Base-by-base conservation (phyloP, 371 early-diverging fungal genomes). In the Lichtheimia ornata region DNA sequence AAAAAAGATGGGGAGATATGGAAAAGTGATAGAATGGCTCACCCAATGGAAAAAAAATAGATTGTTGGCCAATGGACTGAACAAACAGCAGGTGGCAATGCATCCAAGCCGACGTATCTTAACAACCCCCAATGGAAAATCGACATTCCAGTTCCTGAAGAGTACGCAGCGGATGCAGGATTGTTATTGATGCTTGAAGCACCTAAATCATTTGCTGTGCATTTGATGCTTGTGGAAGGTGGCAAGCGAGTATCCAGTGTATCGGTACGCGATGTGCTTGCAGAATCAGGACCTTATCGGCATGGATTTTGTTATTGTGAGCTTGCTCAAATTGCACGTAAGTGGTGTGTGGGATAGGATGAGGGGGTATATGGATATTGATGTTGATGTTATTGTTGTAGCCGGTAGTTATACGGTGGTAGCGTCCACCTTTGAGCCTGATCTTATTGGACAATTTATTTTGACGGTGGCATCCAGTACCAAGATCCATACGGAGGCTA, bases 61-160 rank as follows among this genome's bases (percentile, higher is more conserved):
- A 74, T 89, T 17, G 61, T 73, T 47, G 84, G 85, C 1, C 76
- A 79, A 64, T 94, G 94, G 94, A 89, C 87, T 22, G 83, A 82
- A 47, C 87, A 84, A 25, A 88, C 90, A n/a, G 90, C 91, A 17
- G 94, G 94, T 24, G 94, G 94, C 4, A 90, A 89, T 62, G 77
- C 88, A 25, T 82, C 81, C 22, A 81, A 87, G 55, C 75, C 89
- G 3, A 79, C 88, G 4, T 93, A 86, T 65, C 62, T 88, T 41
- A 84, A 88, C 67, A 94, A 94, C 62, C 94, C 94, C 7, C 91
- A 91, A 63, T 94, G 86, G 80, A 80, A 79, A 25, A 64, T 94
- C 28, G 77, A 80, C 0, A 77, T 92, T 11, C 72, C 83, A 2
- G 64, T 72, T 4, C 27, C 63, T 6, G 57, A 41, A 20, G 57